A percentile compares a stretch with the other conserved stretches of the same genome.
These are phyloP conservation scores for Taiozyma onychis DNA, from an alignment of 1,139 yeast genomes.

Conservation along the genomic window DNA sequence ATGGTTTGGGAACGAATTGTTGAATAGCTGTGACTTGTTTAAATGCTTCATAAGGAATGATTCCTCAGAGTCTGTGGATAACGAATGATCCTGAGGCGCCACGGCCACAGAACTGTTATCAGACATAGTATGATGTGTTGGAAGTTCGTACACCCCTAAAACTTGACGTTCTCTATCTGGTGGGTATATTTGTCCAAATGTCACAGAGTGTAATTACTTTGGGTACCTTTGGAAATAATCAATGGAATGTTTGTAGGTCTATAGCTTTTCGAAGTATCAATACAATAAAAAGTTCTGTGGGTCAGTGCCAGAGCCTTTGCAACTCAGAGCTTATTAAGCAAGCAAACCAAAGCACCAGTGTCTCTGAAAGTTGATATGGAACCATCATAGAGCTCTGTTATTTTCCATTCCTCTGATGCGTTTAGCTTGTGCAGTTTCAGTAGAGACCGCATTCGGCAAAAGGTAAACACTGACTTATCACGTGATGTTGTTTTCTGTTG, in stretches of 20 bases:
- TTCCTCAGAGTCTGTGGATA: constrained; percentile 25
- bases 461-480: background rate
- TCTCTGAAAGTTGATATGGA: background rate
- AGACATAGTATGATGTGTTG: constrained; percentile 2
- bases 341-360: background rate
- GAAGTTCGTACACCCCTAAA: background rate
- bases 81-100: constrained; percentile 10
- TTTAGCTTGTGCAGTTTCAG: background rate
- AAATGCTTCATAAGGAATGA: constrained; percentile 23
- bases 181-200: background rate
- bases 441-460: background rate
- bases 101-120: constrained; percentile 4
- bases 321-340: background rate
- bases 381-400: background rate
- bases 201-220: background rate
- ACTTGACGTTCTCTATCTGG: background rate
- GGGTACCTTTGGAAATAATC: background rate
- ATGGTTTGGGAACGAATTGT: constrained; percentile 6
- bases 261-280: background rate
- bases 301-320: background rate
- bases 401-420: background rate
- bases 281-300: too few relatives aligned
- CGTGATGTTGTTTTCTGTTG: background rate
- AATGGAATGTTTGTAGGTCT: background rate
- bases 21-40: constrained; percentile 20